Evolutionary conservation across 306 rosid genomes (phyloP).

Genomic region (Aeschynomene evenia): DNA sequence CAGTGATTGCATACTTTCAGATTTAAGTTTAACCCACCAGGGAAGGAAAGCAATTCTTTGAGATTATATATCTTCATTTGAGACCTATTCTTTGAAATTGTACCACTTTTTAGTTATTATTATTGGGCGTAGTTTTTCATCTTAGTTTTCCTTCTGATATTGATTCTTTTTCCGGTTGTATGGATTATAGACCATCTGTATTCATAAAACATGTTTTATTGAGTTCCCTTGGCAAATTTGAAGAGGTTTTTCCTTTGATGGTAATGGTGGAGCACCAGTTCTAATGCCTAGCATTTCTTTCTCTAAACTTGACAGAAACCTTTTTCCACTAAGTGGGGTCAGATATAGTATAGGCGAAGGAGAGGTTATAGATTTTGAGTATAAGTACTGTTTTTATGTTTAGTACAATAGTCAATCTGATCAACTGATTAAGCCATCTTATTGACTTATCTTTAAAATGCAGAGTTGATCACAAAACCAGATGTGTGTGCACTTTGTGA

Average conservation of each 20-base stretch:
- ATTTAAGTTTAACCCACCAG: background rate
- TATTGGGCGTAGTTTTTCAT: background rate
- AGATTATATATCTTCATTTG: no score
- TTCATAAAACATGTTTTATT: background rate
- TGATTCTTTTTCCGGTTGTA: background rate
- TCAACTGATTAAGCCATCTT: background rate
- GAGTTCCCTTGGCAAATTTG: background rate
- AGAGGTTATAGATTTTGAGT: background rate
- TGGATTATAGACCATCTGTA: background rate
- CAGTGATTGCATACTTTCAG: background rate
- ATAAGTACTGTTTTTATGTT: background rate
- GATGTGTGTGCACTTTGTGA: constrained; percentile 73
- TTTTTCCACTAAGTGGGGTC: background rate
- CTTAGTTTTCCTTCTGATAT: background rate
- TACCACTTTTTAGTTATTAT: no score
- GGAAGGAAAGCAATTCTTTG: background rate
- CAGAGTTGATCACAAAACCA: constrained; percentile 38
- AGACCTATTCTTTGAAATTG: background rate
- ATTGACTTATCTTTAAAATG: constrained; percentile 26
- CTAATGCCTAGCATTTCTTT: background rate
- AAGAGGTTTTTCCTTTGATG: background rate
- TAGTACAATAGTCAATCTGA: background rate
- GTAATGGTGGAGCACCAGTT: constrained; percentile 6
- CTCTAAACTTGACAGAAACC: background rate
- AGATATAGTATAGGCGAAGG: background rate